Base-by-base conservation (phyloP, 2,329 filamentous ascomycete genomes). In the Fusarium sp. region DNA sequence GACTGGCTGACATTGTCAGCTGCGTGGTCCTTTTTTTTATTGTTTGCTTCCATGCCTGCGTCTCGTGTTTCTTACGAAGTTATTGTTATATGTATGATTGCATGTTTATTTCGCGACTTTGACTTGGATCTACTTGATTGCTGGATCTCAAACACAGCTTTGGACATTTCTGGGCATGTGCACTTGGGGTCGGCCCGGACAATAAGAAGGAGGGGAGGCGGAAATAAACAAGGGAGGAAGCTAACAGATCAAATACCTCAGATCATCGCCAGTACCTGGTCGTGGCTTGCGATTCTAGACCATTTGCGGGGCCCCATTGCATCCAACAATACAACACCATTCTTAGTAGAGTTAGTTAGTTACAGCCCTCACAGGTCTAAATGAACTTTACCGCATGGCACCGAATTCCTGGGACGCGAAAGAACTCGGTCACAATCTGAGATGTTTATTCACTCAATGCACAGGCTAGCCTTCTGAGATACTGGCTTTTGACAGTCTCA, bases 241-340 rank as follows among this genome's bases (percentile, higher is more conserved):
- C 16, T 9, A 23, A 31, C 8, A 37, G 23, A 21, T 43, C 42
- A 46, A 57, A 58, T 59, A 58, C 41, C 51, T 46, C 26, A 37
- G 26, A 12, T 25, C 23, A 43, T 16, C 28, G 43, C 37, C 23
- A 28, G 13, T 30, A 54, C 19, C 19, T 16, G 45, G 34, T 31
- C 8, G 50, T 60, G 62, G 67, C 67, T 64, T 58, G 4, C 13
- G 6, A 39, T 46, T 56, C 67, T 70, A 70, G 67, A 70, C 62
- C 52, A 43, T 67, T 70, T 70, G 67, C 67, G 67, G 67, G 67
- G 67, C 41, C n/a, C 23, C 26, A 11, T 54, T 21, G 28, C 26
- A 21, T 12, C 37, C 43, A 60, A 37, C 37, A 19, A 19, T 2
- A 9, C 21, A 25, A 16, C 12, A 39, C 19, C 23, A 26, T 26